phyloP scores from a whole-genome alignment of 805 yeast species.

The Starmerella sp. region DNA sequence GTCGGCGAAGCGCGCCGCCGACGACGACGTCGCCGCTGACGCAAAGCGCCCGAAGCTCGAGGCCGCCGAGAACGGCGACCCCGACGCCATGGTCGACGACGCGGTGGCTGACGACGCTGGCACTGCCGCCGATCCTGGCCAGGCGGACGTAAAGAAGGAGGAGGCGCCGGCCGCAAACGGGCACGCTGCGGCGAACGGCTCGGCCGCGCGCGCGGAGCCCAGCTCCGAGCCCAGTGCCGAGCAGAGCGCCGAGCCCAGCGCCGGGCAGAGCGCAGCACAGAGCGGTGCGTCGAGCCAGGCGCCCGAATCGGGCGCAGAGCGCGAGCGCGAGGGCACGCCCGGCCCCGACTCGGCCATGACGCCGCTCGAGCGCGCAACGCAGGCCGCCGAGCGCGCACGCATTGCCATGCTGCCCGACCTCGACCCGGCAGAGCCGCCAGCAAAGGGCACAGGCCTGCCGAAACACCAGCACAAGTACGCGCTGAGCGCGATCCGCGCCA shows the following conservation, averaged over 20 bases:
- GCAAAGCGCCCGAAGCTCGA: constrained; percentile 7
- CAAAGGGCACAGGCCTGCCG: constrained; percentile 26
- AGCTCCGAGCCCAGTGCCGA: not conserved
- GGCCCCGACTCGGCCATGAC: constrained; percentile 11
- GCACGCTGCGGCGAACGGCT: not conserved
- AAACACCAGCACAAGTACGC: constrained; percentile 76
- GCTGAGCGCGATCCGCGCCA: constrained; percentile 65
- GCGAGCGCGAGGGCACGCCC: not conserved
- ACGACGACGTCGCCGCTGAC: not conserved
- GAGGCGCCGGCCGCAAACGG: constrained; percentile 13
- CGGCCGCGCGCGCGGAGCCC: not conserved
- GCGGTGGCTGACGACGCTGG: not conserved
- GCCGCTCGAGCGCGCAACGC: constrained; percentile 21
- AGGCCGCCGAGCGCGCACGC: constrained; percentile 20
- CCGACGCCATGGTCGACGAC: not conserved
- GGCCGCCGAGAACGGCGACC: not conserved
- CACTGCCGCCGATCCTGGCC: not conserved
- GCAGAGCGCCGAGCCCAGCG: not conserved
- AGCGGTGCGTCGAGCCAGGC: not conserved
- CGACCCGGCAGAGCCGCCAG: constrained; percentile 21
- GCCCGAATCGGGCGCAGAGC: not conserved
- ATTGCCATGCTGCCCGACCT: constrained; percentile 23
- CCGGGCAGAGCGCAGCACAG: not conserved
- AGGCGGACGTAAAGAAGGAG: not conserved
- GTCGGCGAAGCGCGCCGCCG: constrained; percentile 2